A percentile compares a stretch with the other conserved stretches of the same genome.
These are phyloP conservation scores for Neoboletus subvelutipes DNA, from an alignment of 768 basidiomycete species.

Conservation along the genomic window DNA sequence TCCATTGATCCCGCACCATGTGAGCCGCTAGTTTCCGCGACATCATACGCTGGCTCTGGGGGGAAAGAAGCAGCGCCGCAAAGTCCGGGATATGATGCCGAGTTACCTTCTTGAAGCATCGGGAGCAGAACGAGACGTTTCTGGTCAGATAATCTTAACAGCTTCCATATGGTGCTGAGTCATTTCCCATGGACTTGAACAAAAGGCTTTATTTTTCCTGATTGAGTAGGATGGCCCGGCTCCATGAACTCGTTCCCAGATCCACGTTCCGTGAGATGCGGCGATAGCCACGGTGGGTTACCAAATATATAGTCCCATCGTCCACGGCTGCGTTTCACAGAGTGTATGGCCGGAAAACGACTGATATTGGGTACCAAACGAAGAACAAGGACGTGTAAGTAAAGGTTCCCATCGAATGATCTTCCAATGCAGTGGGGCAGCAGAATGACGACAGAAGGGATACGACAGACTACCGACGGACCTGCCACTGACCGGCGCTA, in stretches of 20 bases:
- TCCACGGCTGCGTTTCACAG: not conserved
- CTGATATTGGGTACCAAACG: conserved; percentile 18
- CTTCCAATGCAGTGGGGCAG: conserved; percentile 4
- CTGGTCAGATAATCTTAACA: conserved; percentile 13
- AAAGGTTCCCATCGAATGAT: conserved; percentile 8
- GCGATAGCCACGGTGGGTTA: conserved; percentile 19
- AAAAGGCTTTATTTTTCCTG: conserved; percentile 8
- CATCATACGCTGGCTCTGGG: conserved; percentile 3
- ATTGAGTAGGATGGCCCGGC: conserved; percentile 10
- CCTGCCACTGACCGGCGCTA: conserved; percentile 33
- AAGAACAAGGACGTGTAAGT: conserved; percentile 12
- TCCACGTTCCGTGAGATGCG: conserved; percentile 25
- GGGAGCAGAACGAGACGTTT: conserved; percentile 10
- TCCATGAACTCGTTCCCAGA: conserved; percentile 11
- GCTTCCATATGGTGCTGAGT: conserved; percentile 8
- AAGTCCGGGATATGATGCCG: conserved; percentile 28
- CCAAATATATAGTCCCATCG: conserved; percentile 11
- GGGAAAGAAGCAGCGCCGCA: conserved; percentile 16
- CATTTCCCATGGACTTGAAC: conserved; percentile 6
- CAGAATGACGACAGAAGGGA: too few relatives aligned
- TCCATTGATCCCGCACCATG: conserved; percentile 19
- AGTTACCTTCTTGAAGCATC: conserved; percentile 8
- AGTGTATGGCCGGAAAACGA: not conserved
- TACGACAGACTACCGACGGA: too few relatives aligned
- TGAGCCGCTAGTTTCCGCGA: conserved; percentile 23